Evolutionary conservation across 805 yeast genomes (phyloP).

Genomic region (Zygotorulaspora florentina): DNA sequence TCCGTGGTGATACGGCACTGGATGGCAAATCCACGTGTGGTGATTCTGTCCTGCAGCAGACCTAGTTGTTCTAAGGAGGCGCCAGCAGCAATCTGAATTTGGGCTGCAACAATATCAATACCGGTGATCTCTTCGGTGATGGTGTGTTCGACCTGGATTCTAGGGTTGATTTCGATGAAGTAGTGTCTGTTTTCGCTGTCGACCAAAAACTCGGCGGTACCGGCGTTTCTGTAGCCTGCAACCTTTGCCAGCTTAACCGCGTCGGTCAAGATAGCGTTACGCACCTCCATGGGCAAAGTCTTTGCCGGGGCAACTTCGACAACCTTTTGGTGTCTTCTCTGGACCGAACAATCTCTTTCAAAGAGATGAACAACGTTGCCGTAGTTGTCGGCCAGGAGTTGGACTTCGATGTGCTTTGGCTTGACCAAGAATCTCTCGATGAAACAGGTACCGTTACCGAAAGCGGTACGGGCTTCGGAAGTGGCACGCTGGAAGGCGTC

Average conservation of each 20-base stretch:
- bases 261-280: constrained; percentile 90
- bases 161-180: constrained; percentile 96
- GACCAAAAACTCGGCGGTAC: constrained; percentile 96
- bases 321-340: constrained; percentile 98
- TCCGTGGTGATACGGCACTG: constrained; percentile 99
- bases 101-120: constrained; percentile 96
- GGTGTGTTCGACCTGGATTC: constrained; percentile 98
- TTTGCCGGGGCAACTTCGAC: constrained; percentile 98
- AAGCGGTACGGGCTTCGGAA: constrained; percentile 92
- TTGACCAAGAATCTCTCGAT: constrained; percentile 91
- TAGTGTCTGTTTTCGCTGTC: constrained; percentile 92
- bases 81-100: constrained; percentile 98
- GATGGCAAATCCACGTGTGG: constrained; percentile 95
- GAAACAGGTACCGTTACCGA: constrained; percentile 97
- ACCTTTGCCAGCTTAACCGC: constrained; percentile 88
- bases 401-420: constrained; percentile 98
- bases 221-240: constrained; percentile 93
- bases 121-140: constrained; percentile 99
- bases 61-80: constrained; percentile 91
- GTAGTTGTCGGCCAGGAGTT: constrained; percentile 84
- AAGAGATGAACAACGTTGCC: constrained; percentile 95
- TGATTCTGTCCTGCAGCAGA: constrained; percentile 86
- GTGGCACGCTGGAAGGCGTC: constrained; percentile 93
- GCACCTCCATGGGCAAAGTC: constrained; percentile 72
- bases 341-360: constrained; percentile 99